Evolutionary conservation across 768 basidiomycete species (phyloP).

Genomic region (Psilocybe sp.): DNA sequence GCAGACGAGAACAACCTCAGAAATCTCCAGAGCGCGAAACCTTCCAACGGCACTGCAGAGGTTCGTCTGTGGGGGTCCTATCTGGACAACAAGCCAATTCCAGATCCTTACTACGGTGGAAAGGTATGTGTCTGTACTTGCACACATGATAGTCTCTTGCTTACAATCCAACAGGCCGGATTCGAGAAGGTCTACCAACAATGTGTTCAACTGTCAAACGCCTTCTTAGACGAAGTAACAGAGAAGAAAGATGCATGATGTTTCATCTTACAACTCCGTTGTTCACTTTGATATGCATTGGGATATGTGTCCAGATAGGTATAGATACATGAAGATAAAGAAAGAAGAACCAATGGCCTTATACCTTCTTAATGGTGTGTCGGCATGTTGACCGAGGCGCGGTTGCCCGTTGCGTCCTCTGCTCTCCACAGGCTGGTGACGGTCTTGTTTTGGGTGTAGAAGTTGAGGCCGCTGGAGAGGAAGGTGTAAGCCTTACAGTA

Average conservation of each 20-base stretch:
- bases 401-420: constrained; percentile 76
- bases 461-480: constrained; percentile 72
- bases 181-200: constrained; percentile 81
- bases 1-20: constrained; percentile 77
- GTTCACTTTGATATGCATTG: no score
- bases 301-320: constrained; percentile 2
- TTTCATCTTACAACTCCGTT: no score
- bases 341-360: neutral
- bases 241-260: constrained; percentile 22
- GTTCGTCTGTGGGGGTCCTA: constrained; percentile 83
- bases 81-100: constrained; percentile 65
- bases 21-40: constrained; percentile 51
- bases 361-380: constrained; percentile 53
- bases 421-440: constrained; percentile 91
- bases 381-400: constrained; percentile 86
- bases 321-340: constrained; percentile 3
- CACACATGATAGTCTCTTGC: neutral
- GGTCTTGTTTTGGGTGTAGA: constrained; percentile 98
- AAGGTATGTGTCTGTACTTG: constrained; percentile 36
- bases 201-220: constrained; percentile 70
- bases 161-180: constrained; percentile 39
- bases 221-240: constrained; percentile 70
- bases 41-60: constrained; percentile 52
- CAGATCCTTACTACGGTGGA: constrained; percentile 84
- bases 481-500: constrained; percentile 2